Evolutionary conservation across 1,139 yeast species (phyloP).

Genomic region (Taiozyma sp.): DNA sequence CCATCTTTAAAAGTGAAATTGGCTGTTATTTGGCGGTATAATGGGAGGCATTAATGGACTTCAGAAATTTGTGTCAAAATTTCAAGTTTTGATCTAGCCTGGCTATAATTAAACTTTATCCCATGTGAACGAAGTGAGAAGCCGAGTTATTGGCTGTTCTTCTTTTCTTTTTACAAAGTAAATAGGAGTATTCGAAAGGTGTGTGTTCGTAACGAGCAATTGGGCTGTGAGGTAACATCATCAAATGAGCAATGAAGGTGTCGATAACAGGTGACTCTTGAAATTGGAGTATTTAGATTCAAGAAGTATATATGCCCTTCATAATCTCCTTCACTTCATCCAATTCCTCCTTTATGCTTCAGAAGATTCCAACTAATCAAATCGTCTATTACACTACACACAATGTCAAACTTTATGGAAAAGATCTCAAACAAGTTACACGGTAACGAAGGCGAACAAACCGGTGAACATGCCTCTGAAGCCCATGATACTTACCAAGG

Average conservation of each 20-base stretch:
- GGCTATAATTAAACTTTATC: neutral
- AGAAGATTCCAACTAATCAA: neutral
- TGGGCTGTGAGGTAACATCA: neutral
- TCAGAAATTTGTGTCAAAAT: neutral
- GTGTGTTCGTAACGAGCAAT: neutral
- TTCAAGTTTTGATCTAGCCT: neutral
- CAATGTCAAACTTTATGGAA: conserved; percentile 23
- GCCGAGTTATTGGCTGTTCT: neutral
- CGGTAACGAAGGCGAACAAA: conserved; percentile 8
- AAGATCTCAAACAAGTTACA: conserved; percentile 21
- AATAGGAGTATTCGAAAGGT: neutral
- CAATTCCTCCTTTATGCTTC: neutral
- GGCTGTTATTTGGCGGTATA: neutral
- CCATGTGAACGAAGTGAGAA: neutral
- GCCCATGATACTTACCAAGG: neutral
- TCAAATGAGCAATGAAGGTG: neutral
- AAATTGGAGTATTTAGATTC: neutral
- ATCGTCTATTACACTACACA: neutral
- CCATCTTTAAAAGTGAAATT: neutral
- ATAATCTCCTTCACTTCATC: neutral
- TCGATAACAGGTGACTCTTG: neutral
- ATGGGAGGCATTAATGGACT: neutral
- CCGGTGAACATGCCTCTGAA: conserved; percentile 3
- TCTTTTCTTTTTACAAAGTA: neutral
- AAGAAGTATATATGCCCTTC: neutral